Conservation (phyloP, 306 rosid species). For the Oemleria cerasiformis region DNA sequence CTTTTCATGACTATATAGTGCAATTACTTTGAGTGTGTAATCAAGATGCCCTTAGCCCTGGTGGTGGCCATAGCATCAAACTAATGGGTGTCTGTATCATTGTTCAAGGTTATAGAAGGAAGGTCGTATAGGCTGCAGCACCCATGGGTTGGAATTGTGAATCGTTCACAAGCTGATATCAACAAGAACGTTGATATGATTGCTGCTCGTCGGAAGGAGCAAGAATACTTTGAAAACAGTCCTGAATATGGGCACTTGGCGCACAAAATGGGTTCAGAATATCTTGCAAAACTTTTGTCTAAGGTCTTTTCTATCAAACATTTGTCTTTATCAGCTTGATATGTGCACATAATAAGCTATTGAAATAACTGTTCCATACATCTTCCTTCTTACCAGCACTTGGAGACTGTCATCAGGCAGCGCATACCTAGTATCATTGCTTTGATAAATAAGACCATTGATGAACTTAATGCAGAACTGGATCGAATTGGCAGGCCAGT, state of each 20-base stretch:
- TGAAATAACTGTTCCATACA: slow-evolving; percentile 21
- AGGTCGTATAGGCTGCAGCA: slow-evolving; percentile 88
- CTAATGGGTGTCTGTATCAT: slow-evolving; percentile 30
- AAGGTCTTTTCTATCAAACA: slow-evolving; percentile 45
- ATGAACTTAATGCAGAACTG: slow-evolving; percentile 91
- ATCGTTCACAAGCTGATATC: slow-evolving; percentile 98
- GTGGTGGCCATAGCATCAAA: slow-evolving; percentile 12
- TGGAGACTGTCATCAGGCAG: slow-evolving; percentile 97
- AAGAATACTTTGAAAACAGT: slow-evolving; percentile 89
- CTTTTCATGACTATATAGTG: background rate
- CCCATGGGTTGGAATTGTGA: slow-evolving; percentile 99
- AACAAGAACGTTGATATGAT: slow-evolving; percentile 94
- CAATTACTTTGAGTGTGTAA: too few species aligned
- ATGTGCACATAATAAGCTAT: slow-evolving; percentile 2
- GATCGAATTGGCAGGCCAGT: slow-evolving; percentile 98
- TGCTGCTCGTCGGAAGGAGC: slow-evolving; percentile 86
- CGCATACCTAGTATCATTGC: slow-evolving; percentile 95
- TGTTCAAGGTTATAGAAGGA: slow-evolving; percentile 88
- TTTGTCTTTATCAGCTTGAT: slow-evolving; percentile 7
- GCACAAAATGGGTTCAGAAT: slow-evolving; percentile 96
- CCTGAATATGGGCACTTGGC: slow-evolving; percentile 98
- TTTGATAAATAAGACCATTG: slow-evolving; percentile 87
- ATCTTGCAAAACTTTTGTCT: slow-evolving; percentile 95
- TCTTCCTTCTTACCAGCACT: slow-evolving; percentile 57
- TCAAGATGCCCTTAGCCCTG: slow-evolving; percentile 15